Percentiles rank a stretch among this genome's conserved stretches.
These are phyloP conservation scores for Kodamaea hsintzibuensis DNA, from an alignment of 805 yeast genomes.

Conservation along the genomic window DNA sequence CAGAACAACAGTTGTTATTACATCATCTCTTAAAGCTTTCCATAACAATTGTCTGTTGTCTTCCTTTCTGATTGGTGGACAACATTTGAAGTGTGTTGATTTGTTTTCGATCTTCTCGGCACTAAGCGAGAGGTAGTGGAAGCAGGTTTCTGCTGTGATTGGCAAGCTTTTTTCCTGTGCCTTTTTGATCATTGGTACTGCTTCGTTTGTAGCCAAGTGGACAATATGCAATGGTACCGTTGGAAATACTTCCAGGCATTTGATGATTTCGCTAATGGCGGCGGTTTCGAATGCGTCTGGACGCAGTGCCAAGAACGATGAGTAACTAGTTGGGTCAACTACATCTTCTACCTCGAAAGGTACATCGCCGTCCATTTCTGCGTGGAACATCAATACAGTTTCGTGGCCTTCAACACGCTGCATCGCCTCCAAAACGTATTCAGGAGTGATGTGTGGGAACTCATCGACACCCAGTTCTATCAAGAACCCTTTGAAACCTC, in stretches of 20 bases:
- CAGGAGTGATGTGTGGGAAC: slow-evolving; percentile 76
- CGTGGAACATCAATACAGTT: slow-evolving; percentile 88
- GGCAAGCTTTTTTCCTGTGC: slow-evolving; percentile 65
- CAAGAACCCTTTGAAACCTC: slow-evolving; percentile 92
- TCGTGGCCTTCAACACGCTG: slow-evolving; percentile 55
- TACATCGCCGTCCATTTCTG: slow-evolving; percentile 60
- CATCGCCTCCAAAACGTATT: slow-evolving; percentile 70
- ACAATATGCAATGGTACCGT: slow-evolving; percentile 80
- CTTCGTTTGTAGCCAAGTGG: slow-evolving; percentile 84
- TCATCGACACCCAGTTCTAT: slow-evolving; percentile 97
- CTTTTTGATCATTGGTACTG: slow-evolving; percentile 66
- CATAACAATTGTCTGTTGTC: slow-evolving; percentile 72
- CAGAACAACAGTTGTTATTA: slow-evolving; percentile 83
- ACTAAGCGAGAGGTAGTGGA: slow-evolving; percentile 78
- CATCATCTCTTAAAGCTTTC: slow-evolving; percentile 67
- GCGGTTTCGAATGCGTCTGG: slow-evolving; percentile 88
- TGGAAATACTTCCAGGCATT: slow-evolving; percentile 59
- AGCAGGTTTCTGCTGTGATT: slow-evolving; percentile 88
- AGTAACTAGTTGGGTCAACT: slow-evolving; percentile 63
- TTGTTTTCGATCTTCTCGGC: slow-evolving; percentile 79
- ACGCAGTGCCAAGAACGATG: slow-evolving; percentile 76
- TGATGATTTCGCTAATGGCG: slow-evolving; percentile 73
- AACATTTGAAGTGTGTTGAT: slow-evolving; percentile 85
- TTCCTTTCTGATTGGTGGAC: slow-evolving; percentile 88
- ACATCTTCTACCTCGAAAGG: slow-evolving; percentile 19